phyloP scores from a whole-genome alignment of 2,329 filamentous ascomycete species.

The Falciphora oryzae region DNA sequence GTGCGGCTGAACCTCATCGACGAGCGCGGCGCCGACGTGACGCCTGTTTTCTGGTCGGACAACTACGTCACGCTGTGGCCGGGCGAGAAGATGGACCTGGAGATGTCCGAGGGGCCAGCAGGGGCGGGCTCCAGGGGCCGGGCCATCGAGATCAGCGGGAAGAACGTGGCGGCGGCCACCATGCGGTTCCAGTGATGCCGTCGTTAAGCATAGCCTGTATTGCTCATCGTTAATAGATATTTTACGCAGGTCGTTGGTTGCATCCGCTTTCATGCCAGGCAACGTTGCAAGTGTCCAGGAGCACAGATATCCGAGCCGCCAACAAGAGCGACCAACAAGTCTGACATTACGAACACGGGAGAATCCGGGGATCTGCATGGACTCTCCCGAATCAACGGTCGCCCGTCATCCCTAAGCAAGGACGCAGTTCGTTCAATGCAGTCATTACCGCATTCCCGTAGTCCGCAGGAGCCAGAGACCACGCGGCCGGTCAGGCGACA shows the following conservation, averaged over 20 bases:
- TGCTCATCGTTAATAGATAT: neutral
- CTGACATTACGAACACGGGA: too few species aligned
- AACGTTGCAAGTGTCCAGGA: too few species aligned
- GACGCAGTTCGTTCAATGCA: too few species aligned
- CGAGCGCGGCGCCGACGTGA: conserved; percentile 34
- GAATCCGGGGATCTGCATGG: too few species aligned
- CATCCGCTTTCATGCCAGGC: too few species aligned
- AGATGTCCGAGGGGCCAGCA: conserved; percentile 18
- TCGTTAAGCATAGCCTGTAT: neutral
- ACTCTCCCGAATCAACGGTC: too few species aligned
- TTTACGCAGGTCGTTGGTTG: neutral
- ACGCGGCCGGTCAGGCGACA: too few species aligned
- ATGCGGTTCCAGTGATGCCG: conserved; percentile 7
- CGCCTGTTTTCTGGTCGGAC: conserved; percentile 52
- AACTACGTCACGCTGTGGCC: conserved; percentile 60
- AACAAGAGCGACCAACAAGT: too few species aligned
- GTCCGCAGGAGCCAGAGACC: too few species aligned
- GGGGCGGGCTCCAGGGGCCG: neutral
- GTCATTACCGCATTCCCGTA: too few species aligned
- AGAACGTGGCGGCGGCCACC: conserved; percentile 18
- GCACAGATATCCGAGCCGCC: too few species aligned
- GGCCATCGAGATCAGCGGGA: conserved; percentile 23
- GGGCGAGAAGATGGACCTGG: conserved; percentile 40
- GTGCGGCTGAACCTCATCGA: conserved; percentile 46
- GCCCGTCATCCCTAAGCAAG: too few species aligned